These are phyloP conservation scores for Pichia exigua DNA, from an alignment of 805 yeast species.

Conservation along the genomic window DNA sequence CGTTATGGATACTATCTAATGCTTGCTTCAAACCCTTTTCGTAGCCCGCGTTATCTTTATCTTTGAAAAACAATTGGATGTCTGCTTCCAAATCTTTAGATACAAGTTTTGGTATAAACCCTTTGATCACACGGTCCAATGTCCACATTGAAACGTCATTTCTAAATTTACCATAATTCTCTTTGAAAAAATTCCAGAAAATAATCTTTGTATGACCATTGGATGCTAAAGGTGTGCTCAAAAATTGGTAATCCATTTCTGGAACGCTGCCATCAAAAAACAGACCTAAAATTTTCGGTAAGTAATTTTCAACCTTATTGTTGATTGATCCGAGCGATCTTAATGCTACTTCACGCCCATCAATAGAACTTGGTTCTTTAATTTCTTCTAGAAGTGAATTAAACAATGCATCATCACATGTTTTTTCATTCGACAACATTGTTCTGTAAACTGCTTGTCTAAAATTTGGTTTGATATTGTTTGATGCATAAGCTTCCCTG, in stretches of 20 bases:
- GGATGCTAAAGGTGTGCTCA: conserved; percentile 38
- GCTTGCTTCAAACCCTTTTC: conserved; percentile 51
- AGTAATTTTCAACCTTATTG: conserved; percentile 26
- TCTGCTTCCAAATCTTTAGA: conserved; percentile 30
- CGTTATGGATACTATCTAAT: conserved; percentile 45
- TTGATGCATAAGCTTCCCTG: conserved; percentile 3
- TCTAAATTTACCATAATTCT: conserved; percentile 39
- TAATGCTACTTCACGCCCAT: conserved; percentile 51
- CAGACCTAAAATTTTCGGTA: conserved; percentile 33
- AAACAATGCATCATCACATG: conserved; percentile 29
- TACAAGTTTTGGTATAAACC: conserved; percentile 29
- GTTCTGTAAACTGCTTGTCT: conserved; percentile 37
- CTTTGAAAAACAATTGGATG: conserved; percentile 36
- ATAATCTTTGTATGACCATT: conserved; percentile 36
- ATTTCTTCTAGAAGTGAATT: conserved; percentile 39
- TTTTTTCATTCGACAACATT: conserved; percentile 31
- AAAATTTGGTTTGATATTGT: conserved; percentile 31
- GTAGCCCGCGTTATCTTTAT: conserved; percentile 44
- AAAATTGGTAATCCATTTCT: conserved; percentile 51
- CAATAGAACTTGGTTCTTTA: conserved; percentile 43
- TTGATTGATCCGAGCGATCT: conserved; percentile 44
- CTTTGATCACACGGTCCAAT: conserved; percentile 28
- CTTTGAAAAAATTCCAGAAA: conserved; percentile 44
- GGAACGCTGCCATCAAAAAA: conserved; percentile 40
- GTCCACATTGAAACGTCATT: conserved; percentile 32